Evolutionary conservation across 768 basidiomycete genomes (phyloP), one percentile per base, ranked within the genome.

Genomic region (Psilocybe cyanescens): DNA sequence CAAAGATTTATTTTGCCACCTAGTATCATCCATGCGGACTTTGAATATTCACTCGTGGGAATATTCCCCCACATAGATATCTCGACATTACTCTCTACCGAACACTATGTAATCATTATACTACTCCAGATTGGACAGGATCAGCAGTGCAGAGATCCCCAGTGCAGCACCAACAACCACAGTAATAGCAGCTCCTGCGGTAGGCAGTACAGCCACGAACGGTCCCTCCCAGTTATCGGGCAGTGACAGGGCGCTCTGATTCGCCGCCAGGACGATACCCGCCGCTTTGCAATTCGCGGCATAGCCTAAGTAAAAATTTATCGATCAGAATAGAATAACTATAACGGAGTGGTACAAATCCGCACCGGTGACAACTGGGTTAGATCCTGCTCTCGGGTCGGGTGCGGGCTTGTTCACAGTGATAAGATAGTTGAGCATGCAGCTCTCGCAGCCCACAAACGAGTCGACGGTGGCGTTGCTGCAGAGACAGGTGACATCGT

Each of bases 161-260:
- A 91, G 71, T n/a, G 86, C 5, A 2, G 70, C 74, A 5, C 78
- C 83, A 6, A 76, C 65, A 17, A 69, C 68, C 16, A 87, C 81
- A 6, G 75, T 72, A 30, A 88, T 59, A n/a, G 76, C 78, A 0
- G 81, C 81, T 29, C 72, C 81, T 2, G 71, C 76, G 0, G 73
- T 60, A 53, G 78, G 78, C 62, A 92, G 75, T n/a, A 75, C 70
- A 8, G 77, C 73, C 12, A 76, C 82, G 58, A 78, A 76, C 3
- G 86, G 86, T 0, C 90, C 90, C 65, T 89, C 81, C 90, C 89
- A 91, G 62, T 65, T 72, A 0, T 73, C 48, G 1, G 88, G 83
- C 16, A 85, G 68, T 0, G 67, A 57, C 39, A 92, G 76, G 1
- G 78, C 72, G 19, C 79, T 76, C 44, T 78, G 67, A 11, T 74